Conservation (phyloP, 305 asterid species). For the Rubia balearica region DNA sequence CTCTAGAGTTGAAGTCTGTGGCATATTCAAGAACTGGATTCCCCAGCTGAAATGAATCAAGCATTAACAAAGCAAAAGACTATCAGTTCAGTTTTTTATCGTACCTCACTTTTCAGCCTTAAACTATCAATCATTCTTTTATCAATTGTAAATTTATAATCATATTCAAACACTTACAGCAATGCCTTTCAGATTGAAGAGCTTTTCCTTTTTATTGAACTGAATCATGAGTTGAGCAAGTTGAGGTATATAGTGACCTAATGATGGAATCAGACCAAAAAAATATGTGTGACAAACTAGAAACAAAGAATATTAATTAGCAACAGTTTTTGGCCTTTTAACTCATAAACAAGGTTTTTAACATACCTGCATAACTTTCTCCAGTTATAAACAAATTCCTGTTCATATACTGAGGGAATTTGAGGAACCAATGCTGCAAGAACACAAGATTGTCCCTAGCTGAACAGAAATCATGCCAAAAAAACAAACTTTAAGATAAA, state of each 20-base stretch:
- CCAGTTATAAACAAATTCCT: constrained; percentile 49
- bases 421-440: constrained; percentile 54
- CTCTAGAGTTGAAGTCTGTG: constrained; percentile 55
- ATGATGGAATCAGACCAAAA: constrained; percentile 16
- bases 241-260: constrained; percentile 68
- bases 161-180: constrained; percentile 38
- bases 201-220: constrained; percentile 37
- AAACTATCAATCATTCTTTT: constrained; percentile 10
- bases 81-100: background rate
- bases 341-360: background rate
- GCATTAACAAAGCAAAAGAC: background rate
- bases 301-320: constrained; percentile 1
- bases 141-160: background rate
- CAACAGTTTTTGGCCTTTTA: constrained; percentile 5
- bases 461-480: constrained; percentile 19
- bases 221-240: constrained; percentile 55
- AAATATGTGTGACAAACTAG: constrained; percentile 3
- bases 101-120: background rate
- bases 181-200: constrained; percentile 54
- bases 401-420: constrained; percentile 43
- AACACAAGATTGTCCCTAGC: constrained; percentile 56
- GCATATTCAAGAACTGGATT: constrained; percentile 63
- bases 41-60: constrained; percentile 40
- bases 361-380: constrained; percentile 63
- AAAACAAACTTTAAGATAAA: constrained; percentile 21